A percentile compares a stretch with the other conserved stretches of the same genome.
Conservation (phyloP, 495 filamentous ascomycete species). For the Penicilliopsis zonata region DNA sequence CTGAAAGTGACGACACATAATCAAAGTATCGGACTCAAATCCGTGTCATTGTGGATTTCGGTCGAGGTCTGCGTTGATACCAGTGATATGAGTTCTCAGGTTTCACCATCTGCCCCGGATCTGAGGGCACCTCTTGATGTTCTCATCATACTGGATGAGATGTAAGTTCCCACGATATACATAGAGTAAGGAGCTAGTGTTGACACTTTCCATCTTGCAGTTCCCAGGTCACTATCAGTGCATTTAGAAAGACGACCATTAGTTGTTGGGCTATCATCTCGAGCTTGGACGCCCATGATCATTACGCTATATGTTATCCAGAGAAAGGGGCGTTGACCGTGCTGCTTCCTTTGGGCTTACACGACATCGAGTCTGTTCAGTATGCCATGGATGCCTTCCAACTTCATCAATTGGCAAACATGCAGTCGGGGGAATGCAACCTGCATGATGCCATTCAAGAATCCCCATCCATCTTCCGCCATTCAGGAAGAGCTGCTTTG, state of each 20-base stretch:
- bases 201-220: not conserved
- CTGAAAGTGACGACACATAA: constrained; percentile 7
- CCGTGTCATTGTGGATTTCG: constrained; percentile 10
- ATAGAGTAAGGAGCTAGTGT: not conserved
- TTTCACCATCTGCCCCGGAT: constrained; percentile 2
- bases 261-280: constrained; percentile 1
- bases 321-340: constrained; percentile 1
- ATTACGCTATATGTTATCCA: constrained; percentile 2
- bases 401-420: constrained; percentile 4
- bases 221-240: not conserved
- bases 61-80: constrained; percentile 16
- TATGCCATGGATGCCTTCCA: constrained; percentile 8
- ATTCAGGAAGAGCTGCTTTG: constrained; percentile 3
- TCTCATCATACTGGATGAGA: constrained; percentile 7
- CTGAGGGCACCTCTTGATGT: constrained; percentile 1
- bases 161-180: constrained; percentile 3
- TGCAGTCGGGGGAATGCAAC: not conserved
- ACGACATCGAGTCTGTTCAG: constrained; percentile 4
- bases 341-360: constrained; percentile 6
- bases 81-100: constrained; percentile 6
- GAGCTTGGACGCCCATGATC: constrained; percentile 1
- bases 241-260: not conserved
- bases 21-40: constrained; percentile 4
- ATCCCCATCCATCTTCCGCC: constrained; percentile 6
- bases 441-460: constrained; percentile 5